Conservation (phyloP, 1,284 basidiomycete genomes). For the Xanthoconium separans region DNA sequence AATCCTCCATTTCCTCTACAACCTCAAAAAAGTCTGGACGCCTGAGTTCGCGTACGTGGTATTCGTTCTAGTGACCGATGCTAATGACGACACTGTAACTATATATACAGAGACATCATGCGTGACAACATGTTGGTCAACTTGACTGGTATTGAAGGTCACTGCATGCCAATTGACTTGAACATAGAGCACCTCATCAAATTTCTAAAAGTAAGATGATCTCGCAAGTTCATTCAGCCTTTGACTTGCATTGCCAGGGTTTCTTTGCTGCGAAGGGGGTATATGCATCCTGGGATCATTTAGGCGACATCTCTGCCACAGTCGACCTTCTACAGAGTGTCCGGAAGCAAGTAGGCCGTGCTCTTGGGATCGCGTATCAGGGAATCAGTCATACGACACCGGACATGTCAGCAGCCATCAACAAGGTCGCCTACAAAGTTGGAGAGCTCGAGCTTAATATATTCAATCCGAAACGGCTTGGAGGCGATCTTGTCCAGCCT, state of each 20-base stretch:
- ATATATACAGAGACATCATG: conserved; percentile 25
- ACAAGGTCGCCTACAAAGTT: not conserved
- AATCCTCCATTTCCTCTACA: conserved; percentile 29
- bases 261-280: not conserved
- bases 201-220: conserved; percentile 9
- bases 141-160: conserved; percentile 19
- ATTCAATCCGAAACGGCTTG: too few species aligned
- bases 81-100: too few species aligned
- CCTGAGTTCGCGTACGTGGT: conserved; percentile 21
- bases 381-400: not conserved
- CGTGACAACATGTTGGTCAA: conserved; percentile 24
- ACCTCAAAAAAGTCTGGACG: conserved; percentile 30
- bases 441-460: not conserved
- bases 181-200: conserved; percentile 24
- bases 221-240: too few species aligned
- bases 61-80: too few species aligned
- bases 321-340: not conserved
- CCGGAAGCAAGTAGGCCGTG: not conserved
- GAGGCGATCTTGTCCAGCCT: too few species aligned
- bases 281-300: not conserved
- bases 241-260: too few species aligned
- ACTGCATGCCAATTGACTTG: conserved; percentile 28
- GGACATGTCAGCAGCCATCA: not conserved
- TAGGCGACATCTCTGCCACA: not conserved
- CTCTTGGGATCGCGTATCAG: not conserved